These are phyloP conservation scores for Aspergillus ruber DNA, from an alignment of 2,329 filamentous ascomycete species.

Conservation along the genomic window DNA sequence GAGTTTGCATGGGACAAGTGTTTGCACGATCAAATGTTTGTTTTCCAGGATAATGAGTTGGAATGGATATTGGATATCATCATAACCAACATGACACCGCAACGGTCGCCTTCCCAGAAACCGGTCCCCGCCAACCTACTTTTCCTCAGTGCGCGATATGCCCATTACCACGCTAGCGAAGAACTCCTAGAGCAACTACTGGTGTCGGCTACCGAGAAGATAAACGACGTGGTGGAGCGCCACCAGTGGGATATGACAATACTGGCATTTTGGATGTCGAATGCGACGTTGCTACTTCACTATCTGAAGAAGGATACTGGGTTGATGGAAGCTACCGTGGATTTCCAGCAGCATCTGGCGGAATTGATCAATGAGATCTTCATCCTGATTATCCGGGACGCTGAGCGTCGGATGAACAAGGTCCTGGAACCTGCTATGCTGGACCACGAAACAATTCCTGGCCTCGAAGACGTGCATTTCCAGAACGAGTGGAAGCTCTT, in stretches of 20 bases:
- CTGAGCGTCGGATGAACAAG: constrained; percentile 92
- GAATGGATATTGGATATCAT: constrained; percentile 89
- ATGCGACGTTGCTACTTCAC: constrained; percentile 88
- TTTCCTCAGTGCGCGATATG: constrained; percentile 90
- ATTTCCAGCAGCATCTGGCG: constrained; percentile 87
- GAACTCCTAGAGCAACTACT: constrained; percentile 78
- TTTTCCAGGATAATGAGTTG: constrained; percentile 92
- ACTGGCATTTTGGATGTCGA: constrained; percentile 96
- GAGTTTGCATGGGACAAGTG: constrained; percentile 96
- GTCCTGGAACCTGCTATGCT: constrained; percentile 89
- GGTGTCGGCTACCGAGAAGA: constrained; percentile 84
- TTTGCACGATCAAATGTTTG: constrained; percentile 98
- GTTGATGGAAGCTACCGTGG: constrained; percentile 69
- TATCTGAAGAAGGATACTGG: constrained; percentile 93
- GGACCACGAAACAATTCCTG: constrained; percentile 95
- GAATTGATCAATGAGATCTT: constrained; percentile 98
- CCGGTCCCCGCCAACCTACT: constrained; percentile 96
- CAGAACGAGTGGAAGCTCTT: constrained; percentile 99
- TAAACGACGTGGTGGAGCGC: constrained; percentile 91
- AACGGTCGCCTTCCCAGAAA: constrained; percentile 92
- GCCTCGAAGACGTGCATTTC: constrained; percentile 93
- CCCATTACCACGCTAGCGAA: constrained; percentile 86
- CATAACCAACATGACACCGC: constrained; percentile 96
- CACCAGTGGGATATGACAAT: constrained; percentile 99
- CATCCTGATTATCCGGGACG: constrained; percentile 92